These are phyloP conservation scores for Microdochium trichocladiopsis DNA, from an alignment of 2,329 filamentous ascomycete genomes.

Conservation along the genomic window DNA sequence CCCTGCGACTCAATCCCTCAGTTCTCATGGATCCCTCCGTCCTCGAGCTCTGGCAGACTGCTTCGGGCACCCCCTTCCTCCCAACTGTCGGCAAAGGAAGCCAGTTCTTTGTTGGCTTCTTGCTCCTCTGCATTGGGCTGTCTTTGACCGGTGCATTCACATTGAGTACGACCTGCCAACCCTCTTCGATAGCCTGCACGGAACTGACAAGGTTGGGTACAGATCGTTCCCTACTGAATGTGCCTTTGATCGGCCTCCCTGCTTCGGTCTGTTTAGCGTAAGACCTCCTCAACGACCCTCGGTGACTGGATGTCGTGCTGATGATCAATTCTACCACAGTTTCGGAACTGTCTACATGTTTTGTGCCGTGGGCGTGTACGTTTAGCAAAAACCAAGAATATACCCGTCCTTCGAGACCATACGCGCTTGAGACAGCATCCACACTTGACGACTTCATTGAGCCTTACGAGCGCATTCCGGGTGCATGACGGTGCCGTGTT, in stretches of 20 bases:
- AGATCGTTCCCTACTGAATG: slow-evolving; percentile 77
- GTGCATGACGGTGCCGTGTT: no score
- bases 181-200: neutral
- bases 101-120: slow-evolving; percentile 78
- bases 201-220: slow-evolving; percentile 11
- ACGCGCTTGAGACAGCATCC: neutral
- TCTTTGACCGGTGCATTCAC: slow-evolving; percentile 73
- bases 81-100: slow-evolving; percentile 73
- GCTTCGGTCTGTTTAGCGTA: slow-evolving; percentile 89
- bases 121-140: slow-evolving; percentile 65
- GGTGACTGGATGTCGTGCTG: slow-evolving; percentile 4
- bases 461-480: neutral
- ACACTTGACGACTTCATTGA: neutral
- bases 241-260: slow-evolving; percentile 74
- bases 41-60: slow-evolving; percentile 88
- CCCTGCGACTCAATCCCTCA: slow-evolving; percentile 1
- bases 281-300: slow-evolving; percentile 24
- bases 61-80: slow-evolving; percentile 77
- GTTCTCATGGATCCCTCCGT: slow-evolving; percentile 71
- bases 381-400: slow-evolving; percentile 50
- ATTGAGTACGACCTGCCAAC: slow-evolving; percentile 57
- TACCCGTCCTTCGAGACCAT: neutral
- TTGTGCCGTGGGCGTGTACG: slow-evolving; percentile 97
- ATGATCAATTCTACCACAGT: slow-evolving; percentile 35
- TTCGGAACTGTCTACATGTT: slow-evolving; percentile 98